Percentiles rank a stretch among this genome's conserved stretches.
Conservation (phyloP, 2,329 filamentous ascomycete genomes). For the Cladophialophora chaetospira region DNA sequence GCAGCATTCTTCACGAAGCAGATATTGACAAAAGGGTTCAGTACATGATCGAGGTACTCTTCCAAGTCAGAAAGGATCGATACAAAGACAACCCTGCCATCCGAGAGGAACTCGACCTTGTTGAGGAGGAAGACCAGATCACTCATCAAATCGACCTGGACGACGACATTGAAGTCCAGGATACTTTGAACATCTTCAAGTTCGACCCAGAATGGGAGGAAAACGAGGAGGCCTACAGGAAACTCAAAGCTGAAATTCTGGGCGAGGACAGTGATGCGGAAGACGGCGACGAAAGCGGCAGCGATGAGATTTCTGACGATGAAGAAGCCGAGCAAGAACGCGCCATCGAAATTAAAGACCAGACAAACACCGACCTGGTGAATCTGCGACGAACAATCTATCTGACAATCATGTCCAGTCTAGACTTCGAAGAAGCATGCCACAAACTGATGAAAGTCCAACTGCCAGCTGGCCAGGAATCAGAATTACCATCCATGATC, state of each 20-base stretch:
- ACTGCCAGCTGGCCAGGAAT: conserved; percentile 80
- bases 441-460: conserved; percentile 97
- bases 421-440: conserved; percentile 93
- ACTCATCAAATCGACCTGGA: conserved; percentile 84
- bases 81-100: conserved; percentile 94
- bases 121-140: conserved; percentile 98
- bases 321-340: conserved; percentile 77
- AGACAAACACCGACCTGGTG: conserved; percentile 93
- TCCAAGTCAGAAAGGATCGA: conserved; percentile 92
- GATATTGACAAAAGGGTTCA: conserved; percentile 98
- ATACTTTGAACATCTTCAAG: conserved; percentile 93
- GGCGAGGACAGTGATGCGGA: conserved; percentile 89
- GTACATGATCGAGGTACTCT: conserved; percentile 98
- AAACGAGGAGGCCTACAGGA: conserved; percentile 86
- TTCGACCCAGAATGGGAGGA: conserved; percentile 87
- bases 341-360: conserved; percentile 94
- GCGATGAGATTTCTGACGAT: conserved; percentile 62
- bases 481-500: conserved; percentile 92
- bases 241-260: conserved; percentile 87
- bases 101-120: conserved; percentile 88
- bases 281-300: conserved; percentile 57
- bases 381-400: conserved; percentile 94
- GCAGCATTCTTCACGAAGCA: conserved; percentile 91
- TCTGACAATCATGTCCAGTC: conserved; percentile 94
- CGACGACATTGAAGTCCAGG: conserved; percentile 80